Evolutionary conservation across 306 rosid species (phyloP).

Genomic region (Rosa rugosa): DNA sequence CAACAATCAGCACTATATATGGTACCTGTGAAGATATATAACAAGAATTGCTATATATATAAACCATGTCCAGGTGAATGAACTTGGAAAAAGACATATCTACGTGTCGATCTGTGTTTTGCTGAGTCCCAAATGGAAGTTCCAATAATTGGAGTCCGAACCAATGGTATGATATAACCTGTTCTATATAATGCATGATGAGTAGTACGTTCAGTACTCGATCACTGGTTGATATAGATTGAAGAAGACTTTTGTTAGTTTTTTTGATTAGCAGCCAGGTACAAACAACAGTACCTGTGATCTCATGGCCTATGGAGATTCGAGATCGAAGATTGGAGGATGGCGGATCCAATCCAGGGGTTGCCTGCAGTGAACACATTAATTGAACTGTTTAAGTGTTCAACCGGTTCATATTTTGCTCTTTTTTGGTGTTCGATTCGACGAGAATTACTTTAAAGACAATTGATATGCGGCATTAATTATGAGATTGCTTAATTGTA

Average conservation of each 20-base stretch:
- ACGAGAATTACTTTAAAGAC: neutral
- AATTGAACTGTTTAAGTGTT: neutral
- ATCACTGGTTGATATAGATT: neutral
- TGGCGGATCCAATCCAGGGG: neutral
- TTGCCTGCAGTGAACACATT: neutral
- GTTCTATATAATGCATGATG: neutral
- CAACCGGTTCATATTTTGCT: neutral
- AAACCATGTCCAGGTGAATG: neutral
- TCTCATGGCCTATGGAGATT: neutral
- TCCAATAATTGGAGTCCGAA: neutral
- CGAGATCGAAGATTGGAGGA: neutral
- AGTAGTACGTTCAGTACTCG: too few relatives aligned
- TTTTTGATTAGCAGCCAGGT: neutral
- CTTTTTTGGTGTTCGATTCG: neutral
- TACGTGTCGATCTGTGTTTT: neutral
- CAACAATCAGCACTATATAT: neutral
- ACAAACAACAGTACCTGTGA: neutral
- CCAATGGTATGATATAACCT: neutral
- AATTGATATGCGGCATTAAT: neutral
- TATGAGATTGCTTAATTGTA: neutral
- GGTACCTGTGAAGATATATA: neutral
- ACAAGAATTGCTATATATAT: neutral
- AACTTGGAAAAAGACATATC: neutral
- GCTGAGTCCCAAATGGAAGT: neutral
- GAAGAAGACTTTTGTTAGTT: neutral